Conservation (phyloP, 2,329 filamentous ascomycete species). For the Hymenoscyphus repandus region DNA sequence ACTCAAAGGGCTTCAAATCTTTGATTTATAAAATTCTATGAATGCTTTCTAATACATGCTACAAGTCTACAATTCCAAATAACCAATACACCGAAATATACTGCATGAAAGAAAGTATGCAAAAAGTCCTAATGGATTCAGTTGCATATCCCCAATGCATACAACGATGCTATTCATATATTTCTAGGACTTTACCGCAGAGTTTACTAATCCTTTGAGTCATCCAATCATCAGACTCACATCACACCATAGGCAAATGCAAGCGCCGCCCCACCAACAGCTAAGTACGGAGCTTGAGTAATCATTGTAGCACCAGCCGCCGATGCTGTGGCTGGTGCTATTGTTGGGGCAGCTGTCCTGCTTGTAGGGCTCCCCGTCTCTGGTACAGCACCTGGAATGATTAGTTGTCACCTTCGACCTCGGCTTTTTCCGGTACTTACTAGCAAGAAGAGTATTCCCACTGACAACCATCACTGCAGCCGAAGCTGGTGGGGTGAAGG, state of each 20-base stretch:
- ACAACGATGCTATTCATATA: not conserved
- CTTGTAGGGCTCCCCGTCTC: not conserved
- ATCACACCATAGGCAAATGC: constrained; percentile 2
- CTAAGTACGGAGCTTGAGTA: not conserved
- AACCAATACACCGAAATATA: no score
- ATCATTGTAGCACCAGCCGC: not conserved
- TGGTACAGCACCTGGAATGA: not conserved
- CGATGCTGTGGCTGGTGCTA: not conserved
- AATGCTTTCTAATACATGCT: no score
- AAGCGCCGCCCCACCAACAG: not conserved
- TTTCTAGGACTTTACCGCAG: not conserved
- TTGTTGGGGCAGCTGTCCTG: not conserved
- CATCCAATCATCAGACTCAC: not conserved
- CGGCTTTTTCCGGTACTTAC: not conserved
- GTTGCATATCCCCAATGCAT: not conserved
- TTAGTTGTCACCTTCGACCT: not conserved
- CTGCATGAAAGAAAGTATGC: no score
- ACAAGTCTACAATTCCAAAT: no score
- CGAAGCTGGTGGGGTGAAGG: not conserved
- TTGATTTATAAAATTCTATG: no score
- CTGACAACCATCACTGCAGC: not conserved
- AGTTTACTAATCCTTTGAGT: not conserved
- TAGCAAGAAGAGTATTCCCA: not conserved
- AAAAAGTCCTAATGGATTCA: no score
- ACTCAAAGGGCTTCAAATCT: no score